These are phyloP conservation scores for Saturnispora besseyi DNA, from an alignment of 805 yeast genomes.

Conservation along the genomic window DNA sequence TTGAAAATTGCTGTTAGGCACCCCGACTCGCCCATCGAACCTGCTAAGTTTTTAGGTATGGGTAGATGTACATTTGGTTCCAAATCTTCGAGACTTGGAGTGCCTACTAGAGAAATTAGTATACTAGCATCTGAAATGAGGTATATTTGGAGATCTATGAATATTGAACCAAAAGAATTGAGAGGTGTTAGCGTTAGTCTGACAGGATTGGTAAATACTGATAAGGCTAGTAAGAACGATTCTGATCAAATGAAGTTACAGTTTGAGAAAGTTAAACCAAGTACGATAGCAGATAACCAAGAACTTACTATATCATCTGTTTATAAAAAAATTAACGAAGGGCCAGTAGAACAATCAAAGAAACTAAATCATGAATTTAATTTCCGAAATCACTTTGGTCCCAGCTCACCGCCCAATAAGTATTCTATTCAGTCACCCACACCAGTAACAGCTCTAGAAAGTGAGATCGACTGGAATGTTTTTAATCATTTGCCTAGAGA, in stretches of 20 bases:
- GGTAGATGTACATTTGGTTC: constrained; percentile 65
- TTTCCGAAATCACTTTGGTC: neutral
- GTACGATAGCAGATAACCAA: neutral
- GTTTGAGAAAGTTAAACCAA: constrained; percentile 17
- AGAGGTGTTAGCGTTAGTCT: constrained; percentile 74
- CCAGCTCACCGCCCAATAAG: neutral
- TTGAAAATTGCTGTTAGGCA: constrained; percentile 60
- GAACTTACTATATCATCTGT: neutral
- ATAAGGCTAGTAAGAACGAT: constrained; percentile 14
- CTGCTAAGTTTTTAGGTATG: constrained; percentile 77
- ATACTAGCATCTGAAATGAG: constrained; percentile 52
- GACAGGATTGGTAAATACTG: constrained; percentile 42
- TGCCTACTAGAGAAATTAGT: constrained; percentile 52
- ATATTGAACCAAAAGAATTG: constrained; percentile 50
- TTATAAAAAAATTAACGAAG: neutral
- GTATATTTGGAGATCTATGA: constrained; percentile 44
- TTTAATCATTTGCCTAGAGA: constrained; percentile 57
- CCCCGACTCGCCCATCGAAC: constrained; percentile 57
- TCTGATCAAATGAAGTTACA: constrained; percentile 29
- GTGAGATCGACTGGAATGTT: constrained; percentile 53
- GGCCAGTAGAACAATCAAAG: neutral
- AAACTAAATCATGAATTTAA: neutral
- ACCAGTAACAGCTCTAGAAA: neutral
- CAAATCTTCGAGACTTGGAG: constrained; percentile 50
- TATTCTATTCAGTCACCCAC: neutral